Evolutionary conservation across 2,329 filamentous ascomycete species (phyloP), one percentile per base, ranked within the genome.

Genomic region (Nothopassalora personata): DNA sequence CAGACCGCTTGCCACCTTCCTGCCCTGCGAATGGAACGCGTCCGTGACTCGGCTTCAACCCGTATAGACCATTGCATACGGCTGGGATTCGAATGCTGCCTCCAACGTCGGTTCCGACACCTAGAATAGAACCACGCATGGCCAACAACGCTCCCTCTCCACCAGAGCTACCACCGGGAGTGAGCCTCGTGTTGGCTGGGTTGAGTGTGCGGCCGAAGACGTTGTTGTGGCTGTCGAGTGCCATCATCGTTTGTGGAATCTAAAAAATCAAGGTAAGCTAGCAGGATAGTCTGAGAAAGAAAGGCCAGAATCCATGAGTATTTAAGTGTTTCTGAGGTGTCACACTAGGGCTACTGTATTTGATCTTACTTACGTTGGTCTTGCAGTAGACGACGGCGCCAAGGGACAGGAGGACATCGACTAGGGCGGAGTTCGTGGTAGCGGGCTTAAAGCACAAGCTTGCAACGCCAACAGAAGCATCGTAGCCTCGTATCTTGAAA

Each of bases 11-110:
- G 0, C 80, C 80, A 6, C 75, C 72, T 56, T 81, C 77, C 64
- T 83, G 81, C 0, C 80, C 79, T 9, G 80, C 79, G 60, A 77
- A 83, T 0, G 80, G 80, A 1, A 84, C 70, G 1, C 83, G 73
- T 23, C 75, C 74, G 63, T 72, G 76, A 59, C 67, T 78, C 33
- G 72, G 77, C 66, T 77, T 80, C 67, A 74, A 67, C 5, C 79
- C 80, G 46, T 78, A 82, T 0, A 81, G 68, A 2, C 78, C 79
- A 60, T 80, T 77, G 56, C 80, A 76, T 64, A 78, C 75, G 0
- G 80, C 76, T 0, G 81, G 81, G 13, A 83, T 76, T 2, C 81
- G 73, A 55, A 82, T 80, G 2, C 74, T 77, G 8, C 80, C 80
- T 19, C 53, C 53, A 18, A 83, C 77, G 64, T 83, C 81, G 3